Conservation (phyloP, 768 basidiomycete genomes). For the Mycena sanguinolenta region DNA sequence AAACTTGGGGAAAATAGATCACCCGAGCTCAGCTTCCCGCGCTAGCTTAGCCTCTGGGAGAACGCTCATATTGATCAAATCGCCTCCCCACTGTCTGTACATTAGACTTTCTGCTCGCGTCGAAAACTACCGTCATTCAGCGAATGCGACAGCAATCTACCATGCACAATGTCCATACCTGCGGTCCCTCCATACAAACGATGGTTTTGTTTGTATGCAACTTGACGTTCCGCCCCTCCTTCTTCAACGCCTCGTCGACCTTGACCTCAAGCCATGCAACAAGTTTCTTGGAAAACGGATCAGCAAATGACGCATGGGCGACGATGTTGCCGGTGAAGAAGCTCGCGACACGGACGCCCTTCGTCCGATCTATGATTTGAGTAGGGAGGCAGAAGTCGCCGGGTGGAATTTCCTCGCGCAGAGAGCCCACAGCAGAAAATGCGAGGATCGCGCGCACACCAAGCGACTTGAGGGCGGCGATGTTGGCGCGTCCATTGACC, state of each 20-base stretch:
- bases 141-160: background rate
- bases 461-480: constrained; percentile 93
- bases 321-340: constrained; percentile 87
- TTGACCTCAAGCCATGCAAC: constrained; percentile 73
- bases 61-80: constrained; percentile 97
- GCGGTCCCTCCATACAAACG: constrained; percentile 97
- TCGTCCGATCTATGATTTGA: constrained; percentile 97
- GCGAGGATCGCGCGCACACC: constrained; percentile 92
- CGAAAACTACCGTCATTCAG: constrained; percentile 69
- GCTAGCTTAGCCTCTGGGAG: constrained; percentile 97
- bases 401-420: constrained; percentile 92
- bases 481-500: constrained; percentile 92
- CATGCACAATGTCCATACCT: constrained; percentile 42
- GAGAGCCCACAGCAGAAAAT: constrained; percentile 95
- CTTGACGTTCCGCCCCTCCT: constrained; percentile 69
- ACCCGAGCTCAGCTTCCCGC: constrained; percentile 96
- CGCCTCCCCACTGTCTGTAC: constrained; percentile 79
- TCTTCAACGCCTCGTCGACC: constrained; percentile 73
- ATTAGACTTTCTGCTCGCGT: constrained; percentile 82
- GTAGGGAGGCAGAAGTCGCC: constrained; percentile 90
- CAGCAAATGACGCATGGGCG: constrained; percentile 94
- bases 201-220: constrained; percentile 88
- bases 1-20: constrained; percentile 32
- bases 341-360: constrained; percentile 86
- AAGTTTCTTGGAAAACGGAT: constrained; percentile 83